Evolutionary conservation across 495 filamentous ascomycete genomes (phyloP).

Genomic region (Penicilliopsis zonata): DNA sequence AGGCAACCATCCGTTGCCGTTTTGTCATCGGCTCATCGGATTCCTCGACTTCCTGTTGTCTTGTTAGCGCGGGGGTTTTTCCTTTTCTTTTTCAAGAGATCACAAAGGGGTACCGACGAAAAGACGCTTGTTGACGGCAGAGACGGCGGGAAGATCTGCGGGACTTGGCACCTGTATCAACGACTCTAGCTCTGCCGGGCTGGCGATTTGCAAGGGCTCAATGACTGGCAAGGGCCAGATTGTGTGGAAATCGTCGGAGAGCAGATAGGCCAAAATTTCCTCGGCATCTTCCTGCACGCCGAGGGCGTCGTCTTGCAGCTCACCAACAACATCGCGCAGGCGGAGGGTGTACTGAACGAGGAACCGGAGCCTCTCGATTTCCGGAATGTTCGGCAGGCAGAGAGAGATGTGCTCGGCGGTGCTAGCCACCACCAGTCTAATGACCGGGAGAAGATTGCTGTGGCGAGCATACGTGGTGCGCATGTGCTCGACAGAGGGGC

Average conservation of each 20-base stretch:
- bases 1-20: slow-evolving; percentile 17
- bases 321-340: slow-evolving; percentile 32
- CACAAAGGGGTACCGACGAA: slow-evolving; percentile 16
- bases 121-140: slow-evolving; percentile 18
- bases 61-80: slow-evolving; percentile 3
- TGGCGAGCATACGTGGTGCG: slow-evolving; percentile 30
- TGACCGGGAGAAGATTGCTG: slow-evolving; percentile 32
- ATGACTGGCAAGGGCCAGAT: slow-evolving; percentile 33
- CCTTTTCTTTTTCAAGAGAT: not conserved
- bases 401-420: slow-evolving; percentile 45
- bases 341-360: slow-evolving; percentile 27
- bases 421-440: slow-evolving; percentile 40
- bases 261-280: slow-evolving; percentile 24
- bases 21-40: slow-evolving; percentile 16
- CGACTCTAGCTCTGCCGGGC: slow-evolving; percentile 13
- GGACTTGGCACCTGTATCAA: slow-evolving; percentile 1
- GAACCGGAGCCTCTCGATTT: slow-evolving; percentile 22
- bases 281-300: slow-evolving; percentile 32
- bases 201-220: slow-evolving; percentile 22
- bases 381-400: slow-evolving; percentile 33
- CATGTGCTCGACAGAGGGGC: slow-evolving; percentile 26
- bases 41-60: slow-evolving; percentile 16
- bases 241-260: slow-evolving; percentile 20
- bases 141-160: not conserved
- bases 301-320: slow-evolving; percentile 34